A percentile compares a stretch with the other conserved stretches of the same genome.
phyloP scores from a whole-genome alignment of 306 rosid genomes.

The Rosa persica region DNA sequence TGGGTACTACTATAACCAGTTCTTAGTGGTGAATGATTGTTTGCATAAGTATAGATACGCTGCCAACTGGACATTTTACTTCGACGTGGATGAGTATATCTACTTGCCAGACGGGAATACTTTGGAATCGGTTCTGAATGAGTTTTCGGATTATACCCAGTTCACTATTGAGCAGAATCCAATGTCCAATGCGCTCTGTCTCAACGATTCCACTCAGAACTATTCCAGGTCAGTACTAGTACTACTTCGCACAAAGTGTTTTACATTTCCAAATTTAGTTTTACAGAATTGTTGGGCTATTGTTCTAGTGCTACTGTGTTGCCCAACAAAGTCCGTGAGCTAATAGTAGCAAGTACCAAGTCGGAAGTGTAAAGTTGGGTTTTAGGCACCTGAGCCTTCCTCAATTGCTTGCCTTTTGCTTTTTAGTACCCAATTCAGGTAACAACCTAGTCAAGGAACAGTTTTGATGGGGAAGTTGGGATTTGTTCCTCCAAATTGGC shows the following conservation, averaged over 20 bases:
- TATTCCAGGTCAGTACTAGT: conserved; percentile 24
- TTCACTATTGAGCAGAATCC: conserved; percentile 46
- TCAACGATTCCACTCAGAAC: conserved; percentile 31
- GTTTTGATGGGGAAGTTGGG: background rate
- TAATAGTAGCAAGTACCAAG: background rate
- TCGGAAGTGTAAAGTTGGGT: background rate
- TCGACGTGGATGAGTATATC: conserved; percentile 46
- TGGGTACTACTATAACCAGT: conserved; percentile 45
- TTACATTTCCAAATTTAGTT: background rate
- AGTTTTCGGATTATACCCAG: conserved; percentile 33
- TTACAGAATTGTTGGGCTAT: background rate
- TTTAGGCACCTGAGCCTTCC: background rate
- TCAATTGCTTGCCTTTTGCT: background rate
- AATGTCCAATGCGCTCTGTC: conserved; percentile 40
- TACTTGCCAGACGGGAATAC: conserved; percentile 33
- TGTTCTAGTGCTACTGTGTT: background rate
- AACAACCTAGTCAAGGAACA: background rate
- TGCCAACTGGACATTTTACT: conserved; percentile 44
- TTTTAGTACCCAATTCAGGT: background rate
- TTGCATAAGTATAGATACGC: conserved; percentile 32
- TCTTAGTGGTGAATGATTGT: conserved; percentile 45
- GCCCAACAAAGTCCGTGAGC: background rate
- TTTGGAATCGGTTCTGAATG: conserved; percentile 33
- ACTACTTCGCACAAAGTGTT: background rate
- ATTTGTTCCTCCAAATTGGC: background rate